phyloP scores from a whole-genome alignment of 352 stramenopile genomes.

The Pythium guiyangense region DNA sequence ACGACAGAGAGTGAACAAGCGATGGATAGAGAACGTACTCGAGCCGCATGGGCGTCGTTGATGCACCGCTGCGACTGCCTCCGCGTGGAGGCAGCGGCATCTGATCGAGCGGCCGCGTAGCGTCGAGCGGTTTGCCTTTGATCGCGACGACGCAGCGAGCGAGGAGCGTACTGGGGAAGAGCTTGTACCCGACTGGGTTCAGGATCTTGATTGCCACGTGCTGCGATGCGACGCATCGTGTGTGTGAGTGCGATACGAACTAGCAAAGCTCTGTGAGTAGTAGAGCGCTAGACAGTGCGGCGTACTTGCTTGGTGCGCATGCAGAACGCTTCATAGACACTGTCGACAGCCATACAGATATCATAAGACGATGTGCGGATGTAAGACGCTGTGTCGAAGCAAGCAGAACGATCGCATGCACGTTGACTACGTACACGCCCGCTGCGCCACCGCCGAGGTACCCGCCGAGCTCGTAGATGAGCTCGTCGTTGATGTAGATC shows the following conservation, averaged over 20 bases:
- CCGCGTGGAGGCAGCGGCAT: neutral
- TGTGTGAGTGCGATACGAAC: neutral
- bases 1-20: neutral
- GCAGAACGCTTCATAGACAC: constrained; percentile 91
- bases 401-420: neutral
- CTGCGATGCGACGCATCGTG: constrained; percentile 15
- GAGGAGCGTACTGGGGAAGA: constrained; percentile 83
- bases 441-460: constrained; percentile 91
- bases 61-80: neutral
- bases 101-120: constrained; percentile 6
- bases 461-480: constrained; percentile 89
- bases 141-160: constrained; percentile 90
- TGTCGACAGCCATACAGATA: constrained; percentile 16
- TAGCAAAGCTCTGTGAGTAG: too few relatives aligned
- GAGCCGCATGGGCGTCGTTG: constrained; percentile 8
- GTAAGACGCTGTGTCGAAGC: neutral
- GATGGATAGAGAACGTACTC: constrained; percentile 2
- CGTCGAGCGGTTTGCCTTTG: constrained; percentile 56
- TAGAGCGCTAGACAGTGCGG: neutral
- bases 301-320: constrained; percentile 66
- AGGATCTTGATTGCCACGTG: constrained; percentile 97
- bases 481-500: constrained; percentile 72
- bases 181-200: constrained; percentile 95
- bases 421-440: constrained; percentile 62
- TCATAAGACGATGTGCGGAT: too few relatives aligned